Base-by-base conservation (phyloP, 2,329 filamentous ascomycete genomes). In the Fusarium keratoplasticum region DNA sequence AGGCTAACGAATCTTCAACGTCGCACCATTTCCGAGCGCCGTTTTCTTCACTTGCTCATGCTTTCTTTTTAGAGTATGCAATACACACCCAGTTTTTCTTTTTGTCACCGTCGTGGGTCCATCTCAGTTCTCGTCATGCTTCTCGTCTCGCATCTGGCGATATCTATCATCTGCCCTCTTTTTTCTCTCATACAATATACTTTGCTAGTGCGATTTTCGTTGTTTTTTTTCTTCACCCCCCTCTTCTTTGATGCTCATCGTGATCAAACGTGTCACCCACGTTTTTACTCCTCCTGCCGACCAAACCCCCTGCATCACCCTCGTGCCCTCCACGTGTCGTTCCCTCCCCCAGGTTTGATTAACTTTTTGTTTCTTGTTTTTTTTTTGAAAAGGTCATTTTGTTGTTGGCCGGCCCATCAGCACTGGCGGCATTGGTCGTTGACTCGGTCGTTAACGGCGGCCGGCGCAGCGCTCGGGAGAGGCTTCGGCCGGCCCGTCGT, bases 261-360 rank as follows among this genome's bases (percentile, higher is more conserved):
- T 44, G 50, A 66, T 72, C 63, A 59, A 71, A 74, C 71, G 58
- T 69, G 68, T 59, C 52, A 61, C 20, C 57, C 74, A 66, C 71
- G 64, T 75, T 75, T 75, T 61, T 31, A 31, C 29, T 31, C 29
- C 29, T 31, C 29, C 8, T 31, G 9, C n/a, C n/a, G n/a, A n/a
- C n/a, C n/a, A n/a, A 31, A 31, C 29, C 29, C 29, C 29, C 63
- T 69, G 62, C 70, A 35, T 68, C 58, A 14, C 14, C 64, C 57
- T 73, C 70, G 75, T 78, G 72, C 44, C 61, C 44, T 78, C 74
- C 77, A 77, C 77, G 77, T 78, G 75, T 71, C 58, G 57, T 60
- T 64, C 22, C 38, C 61, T 57, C 52, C 63, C 66, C 18, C 47
- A 57, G 38, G 61, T 67, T 52, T 62, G 38, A 50, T 25, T 58